Evolutionary conservation across 2,329 filamentous ascomycete species (phyloP), one percentile per base, ranked within the genome.

Genomic region (Raffaelea arxii): DNA sequence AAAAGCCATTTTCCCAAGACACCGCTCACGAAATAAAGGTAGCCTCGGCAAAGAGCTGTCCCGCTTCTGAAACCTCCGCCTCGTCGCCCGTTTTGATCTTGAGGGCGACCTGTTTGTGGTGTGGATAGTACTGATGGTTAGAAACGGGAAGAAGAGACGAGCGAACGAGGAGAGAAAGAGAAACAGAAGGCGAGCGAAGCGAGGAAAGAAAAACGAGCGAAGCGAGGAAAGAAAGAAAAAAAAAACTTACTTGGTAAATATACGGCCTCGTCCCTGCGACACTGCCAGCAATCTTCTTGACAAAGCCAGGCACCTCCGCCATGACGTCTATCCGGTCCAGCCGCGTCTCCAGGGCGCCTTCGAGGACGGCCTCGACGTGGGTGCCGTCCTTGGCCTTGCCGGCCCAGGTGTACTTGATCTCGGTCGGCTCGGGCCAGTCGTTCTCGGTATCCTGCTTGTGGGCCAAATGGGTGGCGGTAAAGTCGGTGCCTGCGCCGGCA

Each of bases 181-280:
- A 38, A 21, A 6, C 6, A 11, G 36, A 18, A 18, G 19, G n/a
- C n/a, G n/a, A n/a, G n/a, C n/a, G n/a, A n/a, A n/a, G n/a, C n/a
- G n/a, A n/a, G n/a, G n/a, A n/a, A n/a, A n/a, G n/a, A n/a, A n/a
- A n/a, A n/a, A n/a, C n/a, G n/a, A n/a, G n/a, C n/a, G n/a, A n/a
- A n/a, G n/a, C n/a, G n/a, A n/a, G n/a, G n/a, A n/a, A n/a, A n/a
- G n/a, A n/a, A n/a, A n/a, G n/a, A n/a, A n/a, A n/a, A n/a, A 16
- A 21, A 12, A 23, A 23, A 63, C 74, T 54, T 65, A 90, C 87
- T 75, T 94, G 92, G 68, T 96, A 98, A 58, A 98, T 97, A 65
- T 96, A 98, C 5, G 92, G 92, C 71, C 89, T 92, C 24, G 92
- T 94, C 52, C 92, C 92, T 4, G 84, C 88, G 12, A 91, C 87